Evolutionary conservation across 2,329 filamentous ascomycete genomes (phyloP).

Genomic region (Phyllosticta paracitricarpa): DNA sequence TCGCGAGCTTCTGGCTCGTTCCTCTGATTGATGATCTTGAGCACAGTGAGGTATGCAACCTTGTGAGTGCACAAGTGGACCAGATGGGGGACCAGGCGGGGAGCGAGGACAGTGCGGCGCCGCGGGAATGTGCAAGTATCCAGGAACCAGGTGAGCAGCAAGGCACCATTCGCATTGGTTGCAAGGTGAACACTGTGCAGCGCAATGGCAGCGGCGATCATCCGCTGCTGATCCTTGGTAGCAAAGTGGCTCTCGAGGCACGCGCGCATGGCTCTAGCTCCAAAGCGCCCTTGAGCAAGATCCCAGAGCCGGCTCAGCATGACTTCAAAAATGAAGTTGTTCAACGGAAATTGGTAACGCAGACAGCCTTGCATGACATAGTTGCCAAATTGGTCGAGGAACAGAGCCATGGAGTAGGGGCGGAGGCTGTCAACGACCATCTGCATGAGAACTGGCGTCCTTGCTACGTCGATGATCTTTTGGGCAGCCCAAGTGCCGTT

Average conservation of each 20-base stretch:
- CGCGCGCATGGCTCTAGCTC: slow-evolving; percentile 89
- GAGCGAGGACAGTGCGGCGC: slow-evolving; percentile 82
- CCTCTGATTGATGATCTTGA: slow-evolving; percentile 98
- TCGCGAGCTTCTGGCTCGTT: slow-evolving; percentile 88
- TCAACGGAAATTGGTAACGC: slow-evolving; percentile 79
- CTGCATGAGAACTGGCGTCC: slow-evolving; percentile 70
- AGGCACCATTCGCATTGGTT: slow-evolving; percentile 88
- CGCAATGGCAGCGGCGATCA: slow-evolving; percentile 91
- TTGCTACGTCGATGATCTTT: slow-evolving; percentile 96
- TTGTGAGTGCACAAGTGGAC: slow-evolving; percentile 97
- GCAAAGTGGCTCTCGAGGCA: slow-evolving; percentile 94
- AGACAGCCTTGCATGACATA: slow-evolving; percentile 96
- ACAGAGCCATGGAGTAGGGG: slow-evolving; percentile 80
- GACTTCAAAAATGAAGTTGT: slow-evolving; percentile 95
- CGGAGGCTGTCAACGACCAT: slow-evolving; percentile 76
- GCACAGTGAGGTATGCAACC: slow-evolving; percentile 89
- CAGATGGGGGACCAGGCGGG: slow-evolving; percentile 81
- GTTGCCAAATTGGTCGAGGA: slow-evolving; percentile 96
- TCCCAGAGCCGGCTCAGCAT: slow-evolving; percentile 96
- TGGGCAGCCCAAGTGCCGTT: slow-evolving; percentile 99
- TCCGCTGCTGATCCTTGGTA: slow-evolving; percentile 87
- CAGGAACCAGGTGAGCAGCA: slow-evolving; percentile 93
- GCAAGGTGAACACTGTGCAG: slow-evolving; percentile 92
- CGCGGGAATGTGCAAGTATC: slow-evolving; percentile 95
- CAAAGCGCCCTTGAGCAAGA: slow-evolving; percentile 83